Conservation (phyloP, 768 basidiomycete species). For the Roridomyces roridus region DNA sequence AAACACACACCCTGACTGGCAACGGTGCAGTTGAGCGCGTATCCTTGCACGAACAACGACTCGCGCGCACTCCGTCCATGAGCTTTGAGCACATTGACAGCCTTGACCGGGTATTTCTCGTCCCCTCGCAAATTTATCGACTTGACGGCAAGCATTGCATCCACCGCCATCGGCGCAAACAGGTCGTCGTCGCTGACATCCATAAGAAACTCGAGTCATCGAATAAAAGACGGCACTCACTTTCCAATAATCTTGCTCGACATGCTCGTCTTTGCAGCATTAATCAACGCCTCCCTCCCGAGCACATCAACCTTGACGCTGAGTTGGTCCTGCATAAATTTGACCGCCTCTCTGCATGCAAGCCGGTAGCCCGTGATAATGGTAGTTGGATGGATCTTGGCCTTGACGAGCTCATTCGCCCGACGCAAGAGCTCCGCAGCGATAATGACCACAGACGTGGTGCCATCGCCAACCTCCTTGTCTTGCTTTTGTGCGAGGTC, state of each 20-base stretch:
- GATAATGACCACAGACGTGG: constrained; percentile 97
- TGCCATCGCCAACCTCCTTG: constrained; percentile 99
- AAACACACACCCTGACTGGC: constrained; percentile 87
- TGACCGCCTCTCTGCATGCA: constrained; percentile 96
- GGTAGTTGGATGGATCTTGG: constrained; percentile 98
- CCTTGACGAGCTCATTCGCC: constrained; percentile 97
- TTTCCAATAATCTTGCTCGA: constrained; percentile 97
- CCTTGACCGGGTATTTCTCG: constrained; percentile 98
- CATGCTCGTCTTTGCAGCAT: constrained; percentile 98
- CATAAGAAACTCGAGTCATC: too few species aligned
- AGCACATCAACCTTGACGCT: constrained; percentile 92
- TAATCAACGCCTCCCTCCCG: constrained; percentile 92
- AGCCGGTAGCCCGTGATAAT: constrained; percentile 98
- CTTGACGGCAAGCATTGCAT: constrained; percentile 97
- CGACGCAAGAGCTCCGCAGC: constrained; percentile 96
- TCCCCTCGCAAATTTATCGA: constrained; percentile 94
- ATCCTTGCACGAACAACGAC: constrained; percentile 93
- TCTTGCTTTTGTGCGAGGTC: constrained; percentile 99
- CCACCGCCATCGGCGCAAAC: constrained; percentile 98
- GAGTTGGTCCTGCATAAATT: constrained; percentile 97
- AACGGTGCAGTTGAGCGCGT: constrained; percentile 97
- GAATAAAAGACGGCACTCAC: constrained; percentile 53
- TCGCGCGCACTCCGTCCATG: constrained; percentile 96
- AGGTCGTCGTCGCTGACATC: constrained; percentile 91
- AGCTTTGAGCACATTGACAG: constrained; percentile 97